Base-by-base conservation (phyloP, 2,329 filamentous ascomycete species). In the Dactylella cylindrospora region DNA sequence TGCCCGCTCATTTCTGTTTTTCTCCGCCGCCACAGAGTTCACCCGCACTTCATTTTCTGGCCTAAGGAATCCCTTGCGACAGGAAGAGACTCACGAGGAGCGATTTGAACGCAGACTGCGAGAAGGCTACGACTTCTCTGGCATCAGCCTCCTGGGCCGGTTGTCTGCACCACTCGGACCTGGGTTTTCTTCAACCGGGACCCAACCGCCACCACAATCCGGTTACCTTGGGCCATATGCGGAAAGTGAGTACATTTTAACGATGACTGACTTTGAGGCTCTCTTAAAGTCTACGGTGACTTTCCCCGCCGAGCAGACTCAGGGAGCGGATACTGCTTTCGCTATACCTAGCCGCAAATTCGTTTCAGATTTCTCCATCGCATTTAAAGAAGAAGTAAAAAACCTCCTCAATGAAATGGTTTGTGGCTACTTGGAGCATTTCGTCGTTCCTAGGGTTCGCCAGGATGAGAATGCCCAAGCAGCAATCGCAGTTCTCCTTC, bases 1-100 rank as follows among this genome's bases (percentile, higher is more conserved):
- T 3, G 41, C 49, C 2, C 53, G 49, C 15, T 54, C 41, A 1
- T 46, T 54, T 19, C 19, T 54, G n/a, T 54, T 54, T 20, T 54
- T 46, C 23, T 40, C 51, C n/a, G 9, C 39, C 2, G n/a, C 39
- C 17, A 54, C 51, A 2, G 40, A 23, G 1, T 54, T 54, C 22
- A 40, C 51, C n/a, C 17, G n/a, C 10, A 17, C 32, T 9, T 23
- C n/a, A 8, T 47, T 54, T 13, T 20, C 26, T 19, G 51, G 41
- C 7, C 25, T 46, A 1, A 26, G 35, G 2, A 33, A 33, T 8
- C 13, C 40, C n/a, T 2, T 54, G 13, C 45, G 25, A 20, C 38
- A 26, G 20, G 29, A 40, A 3, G 51, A 46, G 17, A 40, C 41
- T 2, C 33, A 36, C 40, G 25, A 47, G 5, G 33, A 54, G 19